These are phyloP conservation scores for Herpetospermum pedunculosum DNA, from an alignment of 306 rosid genomes.

Conservation along the genomic window DNA sequence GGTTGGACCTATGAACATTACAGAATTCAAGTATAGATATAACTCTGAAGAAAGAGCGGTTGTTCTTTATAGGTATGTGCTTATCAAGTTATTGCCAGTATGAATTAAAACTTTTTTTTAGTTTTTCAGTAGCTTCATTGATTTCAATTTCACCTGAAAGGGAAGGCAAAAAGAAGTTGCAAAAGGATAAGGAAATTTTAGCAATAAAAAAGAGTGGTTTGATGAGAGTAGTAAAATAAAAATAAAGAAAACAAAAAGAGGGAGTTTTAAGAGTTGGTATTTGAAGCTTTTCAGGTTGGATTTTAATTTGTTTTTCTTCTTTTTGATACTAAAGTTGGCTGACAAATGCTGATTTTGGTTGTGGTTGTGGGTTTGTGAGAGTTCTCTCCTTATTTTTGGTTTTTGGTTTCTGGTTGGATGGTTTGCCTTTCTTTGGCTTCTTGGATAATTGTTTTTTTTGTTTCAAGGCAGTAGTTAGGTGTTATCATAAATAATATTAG, in stretches of 20 bases:
- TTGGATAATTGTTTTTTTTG: not conserved
- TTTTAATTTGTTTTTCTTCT: not conserved
- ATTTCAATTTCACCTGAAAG: not conserved
- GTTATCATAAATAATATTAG: not conserved
- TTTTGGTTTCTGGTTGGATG: not conserved
- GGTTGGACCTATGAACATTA: constrained; percentile 79
- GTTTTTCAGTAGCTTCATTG: not conserved
- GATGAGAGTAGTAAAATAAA: not conserved
- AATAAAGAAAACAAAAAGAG: not conserved
- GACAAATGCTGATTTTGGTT: not conserved
- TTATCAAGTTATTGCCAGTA: not conserved
- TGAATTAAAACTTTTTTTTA: not conserved
- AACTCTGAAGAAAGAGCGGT: constrained; percentile 47
- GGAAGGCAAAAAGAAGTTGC: not conserved
- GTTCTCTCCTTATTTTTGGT: not conserved
- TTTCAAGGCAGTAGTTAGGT: not conserved
- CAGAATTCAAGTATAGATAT: constrained; percentile 81
- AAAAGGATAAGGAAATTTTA: not conserved
- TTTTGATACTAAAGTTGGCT: not conserved
- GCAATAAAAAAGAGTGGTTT: not conserved
- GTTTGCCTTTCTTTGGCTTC: not conserved
- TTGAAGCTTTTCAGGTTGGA: not conserved
- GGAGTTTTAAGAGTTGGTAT: not conserved
- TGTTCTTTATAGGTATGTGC: constrained; percentile 69
- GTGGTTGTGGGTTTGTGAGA: not conserved